Evolutionary conservation across 1,284 basidiomycete species (phyloP), one percentile per base, ranked within the genome.

Genomic region (Mycena citricolor): DNA sequence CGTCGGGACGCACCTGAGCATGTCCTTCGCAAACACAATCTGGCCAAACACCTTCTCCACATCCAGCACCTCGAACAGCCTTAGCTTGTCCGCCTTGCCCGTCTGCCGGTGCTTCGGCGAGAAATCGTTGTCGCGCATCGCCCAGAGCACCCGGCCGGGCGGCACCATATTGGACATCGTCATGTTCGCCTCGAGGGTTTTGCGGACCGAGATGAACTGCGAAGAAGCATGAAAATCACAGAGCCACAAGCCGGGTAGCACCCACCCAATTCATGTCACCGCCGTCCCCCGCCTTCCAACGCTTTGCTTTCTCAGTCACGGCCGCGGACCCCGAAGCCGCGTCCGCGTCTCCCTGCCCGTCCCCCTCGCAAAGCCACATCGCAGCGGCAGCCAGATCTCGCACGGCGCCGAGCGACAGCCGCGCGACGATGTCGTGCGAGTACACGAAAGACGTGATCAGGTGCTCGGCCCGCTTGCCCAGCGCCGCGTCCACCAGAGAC

Each of bases 121-220:
- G 20, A 86, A 59, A 59, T 87, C 83, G 22, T 75, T 75, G 42
- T 86, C 77, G 41, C 82, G 74, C 56, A 90, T 69, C 4, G 83
- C 85, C 83, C 88, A 90, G 25, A 89, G 70, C 8, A 91, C 80
- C 5, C 83, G 76, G 1, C 90, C 90, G 0, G 89, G 85, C 4
- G 90, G 90, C 56, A 79, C 90, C 57, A 90, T 74, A 56, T 83
- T 76, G 6, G 79, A 69, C 66, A 76, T 79, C 39, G 79, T 77
- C 89, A 92, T 91, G 52, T 88, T 90, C 20, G 87, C 89, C 61
- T 91, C 87, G 0, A 92, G 71, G 4, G 88, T 89, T 69, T 88
- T 90, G 22, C 90, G 77, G 29, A 86, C 75, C 0, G 86, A 76
- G 23, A 90, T 67, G 58, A 90, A 86, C 87, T 89, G 46, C 25